Conservation (phyloP, 371 early-diverging fungal species). For the Saksenaea vasiformis region DNA sequence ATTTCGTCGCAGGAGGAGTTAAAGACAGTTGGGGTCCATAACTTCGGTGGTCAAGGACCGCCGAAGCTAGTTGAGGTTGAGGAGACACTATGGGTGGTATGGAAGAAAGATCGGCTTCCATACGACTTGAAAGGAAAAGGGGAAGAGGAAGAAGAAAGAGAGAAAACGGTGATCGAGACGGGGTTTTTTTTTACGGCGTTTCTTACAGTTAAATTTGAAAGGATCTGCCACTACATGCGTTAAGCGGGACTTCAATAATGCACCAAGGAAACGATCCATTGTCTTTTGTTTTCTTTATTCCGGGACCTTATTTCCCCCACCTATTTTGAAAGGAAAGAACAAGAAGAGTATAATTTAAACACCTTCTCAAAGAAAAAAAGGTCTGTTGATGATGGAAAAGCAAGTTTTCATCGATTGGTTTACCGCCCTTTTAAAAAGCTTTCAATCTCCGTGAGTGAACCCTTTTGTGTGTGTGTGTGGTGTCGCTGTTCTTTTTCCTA, state of each 20-base stretch:
- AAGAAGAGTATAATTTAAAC: too few relatives aligned
- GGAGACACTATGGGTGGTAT: neutral
- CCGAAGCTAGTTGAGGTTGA: neutral
- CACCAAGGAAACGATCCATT: neutral
- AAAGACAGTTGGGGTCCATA: neutral
- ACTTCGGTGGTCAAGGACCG: neutral
- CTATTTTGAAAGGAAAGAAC: neutral
- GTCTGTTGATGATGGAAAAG: neutral
- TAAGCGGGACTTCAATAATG: neutral
- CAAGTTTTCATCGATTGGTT: neutral
- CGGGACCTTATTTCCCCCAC: too few relatives aligned
- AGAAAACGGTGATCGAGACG: slow-evolving; percentile 5
- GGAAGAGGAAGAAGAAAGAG: neutral
- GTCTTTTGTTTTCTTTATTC: too few relatives aligned
- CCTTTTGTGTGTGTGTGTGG: neutral
- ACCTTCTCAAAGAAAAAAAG: neutral
- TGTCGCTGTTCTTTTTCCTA: neutral
- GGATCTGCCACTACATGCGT: neutral
- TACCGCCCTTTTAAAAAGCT: neutral
- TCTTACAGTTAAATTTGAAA: neutral
- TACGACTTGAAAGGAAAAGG: neutral
- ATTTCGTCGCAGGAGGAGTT: neutral
- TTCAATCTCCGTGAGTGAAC: neutral
- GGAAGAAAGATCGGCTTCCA: slow-evolving; percentile 1
- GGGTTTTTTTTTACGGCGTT: neutral